These are phyloP conservation scores for Limnanthes douglasii DNA, from an alignment of 345 rosid species.

Conservation along the genomic window DNA sequence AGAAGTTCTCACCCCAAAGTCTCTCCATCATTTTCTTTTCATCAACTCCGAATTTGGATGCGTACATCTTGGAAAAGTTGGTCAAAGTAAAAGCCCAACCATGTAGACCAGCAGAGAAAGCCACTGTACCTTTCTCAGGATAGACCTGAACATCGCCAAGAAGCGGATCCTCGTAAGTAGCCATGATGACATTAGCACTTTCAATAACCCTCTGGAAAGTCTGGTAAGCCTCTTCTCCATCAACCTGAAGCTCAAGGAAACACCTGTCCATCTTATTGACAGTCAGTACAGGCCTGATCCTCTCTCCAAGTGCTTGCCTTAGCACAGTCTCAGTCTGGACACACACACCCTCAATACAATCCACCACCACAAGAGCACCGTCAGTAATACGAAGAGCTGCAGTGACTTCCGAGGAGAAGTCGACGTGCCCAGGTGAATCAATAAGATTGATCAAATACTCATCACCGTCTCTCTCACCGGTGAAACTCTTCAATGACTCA, in stretches of 20 bases:
- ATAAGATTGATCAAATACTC: constrained; percentile 68
- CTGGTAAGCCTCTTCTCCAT: constrained; percentile 81
- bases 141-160: constrained; percentile 65
- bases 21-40: constrained; percentile 72
- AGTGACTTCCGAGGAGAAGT: constrained; percentile 69
- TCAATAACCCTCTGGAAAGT: constrained; percentile 57
- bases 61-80: constrained; percentile 66
- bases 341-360: constrained; percentile 64
- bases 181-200: constrained; percentile 72
- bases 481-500: constrained; percentile 24
- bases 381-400: constrained; percentile 76
- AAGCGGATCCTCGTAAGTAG: constrained; percentile 66
- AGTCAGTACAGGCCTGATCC: constrained; percentile 66
- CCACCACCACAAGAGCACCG: constrained; percentile 72
- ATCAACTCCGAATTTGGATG: constrained; percentile 59
- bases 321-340: constrained; percentile 76
- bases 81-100: constrained; percentile 73
- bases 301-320: constrained; percentile 64
- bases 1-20: constrained; percentile 27
- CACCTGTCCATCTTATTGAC: constrained; percentile 83
- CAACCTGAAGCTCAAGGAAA: constrained; percentile 68
- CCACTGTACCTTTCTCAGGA: constrained; percentile 69
- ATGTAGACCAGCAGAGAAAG: constrained; percentile 70
- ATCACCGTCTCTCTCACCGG: constrained; percentile 40
- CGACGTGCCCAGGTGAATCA: constrained; percentile 69